Percentiles rank a stretch among this genome's conserved stretches.
phyloP scores from a whole-genome alignment of 495 filamentous ascomycete genomes.

The Aspergillus diversus region DNA sequence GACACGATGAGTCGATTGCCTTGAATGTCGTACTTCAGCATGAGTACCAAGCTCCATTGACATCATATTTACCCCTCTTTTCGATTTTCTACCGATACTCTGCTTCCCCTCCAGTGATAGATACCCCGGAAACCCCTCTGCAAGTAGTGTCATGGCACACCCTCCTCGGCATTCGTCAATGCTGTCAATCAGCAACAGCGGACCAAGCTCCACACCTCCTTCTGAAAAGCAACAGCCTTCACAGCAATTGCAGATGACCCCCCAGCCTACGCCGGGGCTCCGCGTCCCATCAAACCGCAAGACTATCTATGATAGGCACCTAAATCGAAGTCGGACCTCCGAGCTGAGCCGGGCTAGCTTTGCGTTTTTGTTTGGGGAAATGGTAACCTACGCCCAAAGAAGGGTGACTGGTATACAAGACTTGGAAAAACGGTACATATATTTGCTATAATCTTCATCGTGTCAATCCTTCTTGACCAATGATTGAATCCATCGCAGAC shows the following conservation, averaged over 20 bases:
- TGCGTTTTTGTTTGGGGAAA: slow-evolving; percentile 93
- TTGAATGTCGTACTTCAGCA: too few relatives aligned
- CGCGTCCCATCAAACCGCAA: slow-evolving; percentile 94
- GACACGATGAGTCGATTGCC: neutral
- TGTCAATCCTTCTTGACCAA: neutral
- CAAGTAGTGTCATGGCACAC: slow-evolving; percentile 35
- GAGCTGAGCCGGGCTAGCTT: slow-evolving; percentile 92
- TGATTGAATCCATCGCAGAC: slow-evolving; percentile 47
- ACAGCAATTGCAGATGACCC: slow-evolving; percentile 35
- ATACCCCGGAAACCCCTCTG: neutral
- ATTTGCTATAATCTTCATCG: neutral
- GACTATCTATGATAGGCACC: slow-evolving; percentile 95
- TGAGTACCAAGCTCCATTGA: too few relatives aligned
- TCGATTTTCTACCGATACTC: too few relatives aligned
- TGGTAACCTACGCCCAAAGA: slow-evolving; percentile 94
- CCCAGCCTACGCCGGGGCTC: slow-evolving; percentile 63
- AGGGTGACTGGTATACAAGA: slow-evolving; percentile 90
- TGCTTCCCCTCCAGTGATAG: too few relatives aligned
- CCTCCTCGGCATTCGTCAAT: slow-evolving; percentile 41
- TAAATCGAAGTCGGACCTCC: slow-evolving; percentile 82
- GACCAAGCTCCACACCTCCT: slow-evolving; percentile 26
- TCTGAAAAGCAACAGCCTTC: slow-evolving; percentile 38
- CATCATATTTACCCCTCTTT: too few relatives aligned
- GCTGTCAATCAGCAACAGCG: slow-evolving; percentile 42
- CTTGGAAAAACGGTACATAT: slow-evolving; percentile 80